These are phyloP conservation scores for Agrocybe pediades DNA, from an alignment of 768 basidiomycete genomes.

Conservation along the genomic window DNA sequence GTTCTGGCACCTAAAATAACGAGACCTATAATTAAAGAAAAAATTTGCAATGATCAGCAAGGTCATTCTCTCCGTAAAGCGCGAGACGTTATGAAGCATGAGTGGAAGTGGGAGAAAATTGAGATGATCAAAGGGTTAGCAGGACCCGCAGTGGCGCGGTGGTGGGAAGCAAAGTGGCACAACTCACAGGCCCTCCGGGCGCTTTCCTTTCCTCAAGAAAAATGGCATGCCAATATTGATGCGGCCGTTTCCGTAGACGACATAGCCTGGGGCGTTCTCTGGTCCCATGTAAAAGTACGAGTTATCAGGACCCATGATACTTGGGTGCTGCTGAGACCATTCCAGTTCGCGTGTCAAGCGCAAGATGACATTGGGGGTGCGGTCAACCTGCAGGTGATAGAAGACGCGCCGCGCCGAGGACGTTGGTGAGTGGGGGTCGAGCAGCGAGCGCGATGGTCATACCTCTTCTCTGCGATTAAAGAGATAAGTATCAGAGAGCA, in stretches of 20 bases:
- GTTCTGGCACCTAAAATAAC: constrained; percentile 73
- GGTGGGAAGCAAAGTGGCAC: not conserved
- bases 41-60: constrained; percentile 2
- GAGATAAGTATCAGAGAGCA: not conserved
- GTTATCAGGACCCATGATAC: constrained; percentile 79
- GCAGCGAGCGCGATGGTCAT: not conserved
- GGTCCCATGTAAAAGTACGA: constrained; percentile 81
- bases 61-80: not conserved
- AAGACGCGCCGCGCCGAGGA: constrained; percentile 16
- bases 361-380: constrained; percentile 62
- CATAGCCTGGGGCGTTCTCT: constrained; percentile 55
- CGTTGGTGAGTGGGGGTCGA: not conserved
- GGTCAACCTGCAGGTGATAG: constrained; percentile 45
- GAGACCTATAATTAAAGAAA: constrained; percentile 46
- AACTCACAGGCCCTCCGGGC: constrained; percentile 64
- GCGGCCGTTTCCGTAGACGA: constrained; percentile 69
- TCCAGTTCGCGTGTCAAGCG: constrained; percentile 62
- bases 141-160: not conserved
- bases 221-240: constrained; percentile 55
- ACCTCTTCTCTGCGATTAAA: constrained; percentile 14
- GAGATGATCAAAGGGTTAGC: not conserved
- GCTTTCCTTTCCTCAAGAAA: constrained; percentile 56
- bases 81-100: not conserved
- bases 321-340: constrained; percentile 70
- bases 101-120: not conserved